Evolutionary conservation across 139 green algal genomes (phyloP), one percentile per base, ranked within the genome.

Genomic region (Tetraselmis chui): DNA sequence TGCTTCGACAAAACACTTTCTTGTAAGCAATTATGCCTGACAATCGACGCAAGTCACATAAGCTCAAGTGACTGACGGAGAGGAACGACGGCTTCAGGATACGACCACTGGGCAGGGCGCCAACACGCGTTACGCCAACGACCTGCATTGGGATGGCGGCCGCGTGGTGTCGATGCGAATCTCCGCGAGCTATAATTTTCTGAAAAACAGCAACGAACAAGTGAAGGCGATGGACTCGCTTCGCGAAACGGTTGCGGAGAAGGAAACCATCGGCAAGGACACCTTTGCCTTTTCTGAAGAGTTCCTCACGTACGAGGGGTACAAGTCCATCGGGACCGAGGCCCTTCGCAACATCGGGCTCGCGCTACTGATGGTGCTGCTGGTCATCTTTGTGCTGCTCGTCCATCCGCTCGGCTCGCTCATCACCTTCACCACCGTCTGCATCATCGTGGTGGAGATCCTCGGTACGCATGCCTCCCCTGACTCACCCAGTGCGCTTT

Each of bases 351-450:
- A 91, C 80, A 83, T 92, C 77, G 59, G 85, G 29, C 84, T 88
- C 32, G 86, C 85, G 27, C 82, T 83, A n/a, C 31, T 80, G 22
- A 83, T 75, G 0, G 84, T 89, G 74, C 83, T 87, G 29, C 23
- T 88, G 28, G 81, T 92, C 27, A 86, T 88, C 26, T 28, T 89
- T 23, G 5, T 92, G 2, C 84, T 92, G 29, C 31, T 92, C n/a
- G 82, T 85, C 1, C 76, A 88, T 80, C 58, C 87, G 23, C 31
- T 86, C 25, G 82, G 82, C 24, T 76, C 86, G 23, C 31, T 90
- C n/a, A 29, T 87, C 23, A 84, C 88, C 32, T 83, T 86, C 2
- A 5, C 45, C 29, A 86, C 81, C 76, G 81, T 92, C 0, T 80
- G 79, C 28, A 59, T 88, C 27, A 85, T 84, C 76, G 83, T 89